Evolutionary conservation across 2,329 filamentous ascomycete species (phyloP).

Genomic region (Colletotrichum sp.): DNA sequence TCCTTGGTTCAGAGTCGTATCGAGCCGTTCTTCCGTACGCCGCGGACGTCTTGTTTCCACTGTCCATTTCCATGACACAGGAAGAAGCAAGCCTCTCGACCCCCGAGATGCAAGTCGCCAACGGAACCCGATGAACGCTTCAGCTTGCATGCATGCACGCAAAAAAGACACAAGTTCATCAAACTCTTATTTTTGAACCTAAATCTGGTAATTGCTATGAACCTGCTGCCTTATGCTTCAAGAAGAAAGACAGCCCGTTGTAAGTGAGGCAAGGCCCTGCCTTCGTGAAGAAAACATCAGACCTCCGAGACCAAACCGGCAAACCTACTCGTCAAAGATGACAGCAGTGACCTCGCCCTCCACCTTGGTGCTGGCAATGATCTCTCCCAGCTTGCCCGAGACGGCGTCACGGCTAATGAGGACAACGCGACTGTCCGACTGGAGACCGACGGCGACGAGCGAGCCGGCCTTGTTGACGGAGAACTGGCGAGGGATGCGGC

Average conservation of each 20-base stretch:
- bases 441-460: constrained; percentile 69
- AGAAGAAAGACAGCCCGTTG: not conserved
- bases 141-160: not conserved
- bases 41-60: not conserved
- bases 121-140: not conserved
- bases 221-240: not conserved
- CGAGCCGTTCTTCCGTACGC: not conserved
- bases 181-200: not conserved
- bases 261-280: not conserved
- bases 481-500: constrained; percentile 70
- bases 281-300: not conserved
- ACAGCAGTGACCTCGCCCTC: constrained; percentile 50
- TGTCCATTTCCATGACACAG: not conserved
- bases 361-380: constrained; percentile 46
- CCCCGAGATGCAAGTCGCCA: not conserved
- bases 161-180: not conserved
- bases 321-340: constrained; percentile 49
- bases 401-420: constrained; percentile 64
- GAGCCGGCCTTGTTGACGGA: constrained; percentile 68
- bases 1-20: constrained; percentile 1
- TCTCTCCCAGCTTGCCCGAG: constrained; percentile 60
- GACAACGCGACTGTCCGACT: constrained; percentile 63
- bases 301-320: not conserved
- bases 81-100: not conserved
- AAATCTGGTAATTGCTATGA: not conserved